Evolutionary conservation across 2,329 filamentous ascomycete genomes (phyloP).

Genomic region (Sporothrix schenckii): DNA sequence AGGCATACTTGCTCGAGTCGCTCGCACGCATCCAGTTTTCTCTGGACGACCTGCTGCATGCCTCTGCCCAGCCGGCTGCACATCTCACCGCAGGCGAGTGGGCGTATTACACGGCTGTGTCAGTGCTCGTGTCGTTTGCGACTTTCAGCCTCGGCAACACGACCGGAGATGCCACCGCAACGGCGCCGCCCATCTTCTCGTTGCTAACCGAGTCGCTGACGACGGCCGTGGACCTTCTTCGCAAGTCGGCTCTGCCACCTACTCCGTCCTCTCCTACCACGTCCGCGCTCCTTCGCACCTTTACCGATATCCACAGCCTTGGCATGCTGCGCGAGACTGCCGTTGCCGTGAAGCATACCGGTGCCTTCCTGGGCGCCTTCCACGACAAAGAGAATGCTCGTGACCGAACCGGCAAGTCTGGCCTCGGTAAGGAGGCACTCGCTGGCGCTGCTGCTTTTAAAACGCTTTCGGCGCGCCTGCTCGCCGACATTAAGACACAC

Average conservation of each 20-base stretch:
- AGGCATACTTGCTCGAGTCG: slow-evolving; percentile 50
- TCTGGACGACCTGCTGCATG: slow-evolving; percentile 46
- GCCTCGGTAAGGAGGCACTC: slow-evolving; percentile 43
- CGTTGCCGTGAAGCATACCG: slow-evolving; percentile 42
- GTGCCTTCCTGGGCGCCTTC: slow-evolving; percentile 40
- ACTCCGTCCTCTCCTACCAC: slow-evolving; percentile 14
- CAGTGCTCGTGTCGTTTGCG: slow-evolving; percentile 45
- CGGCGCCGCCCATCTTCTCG: background rate
- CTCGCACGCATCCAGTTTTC: slow-evolving; percentile 50
- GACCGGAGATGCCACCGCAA: slow-evolving; percentile 9
- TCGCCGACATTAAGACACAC: slow-evolving; percentile 41
- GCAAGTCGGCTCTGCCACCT: slow-evolving; percentile 3
- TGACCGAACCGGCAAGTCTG: slow-evolving; percentile 43
- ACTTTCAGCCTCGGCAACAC: slow-evolving; percentile 36
- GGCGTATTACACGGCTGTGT: slow-evolving; percentile 50
- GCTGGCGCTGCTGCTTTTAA: slow-evolving; percentile 41
- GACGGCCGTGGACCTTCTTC: slow-evolving; percentile 33
- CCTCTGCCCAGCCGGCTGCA: slow-evolving; percentile 32
- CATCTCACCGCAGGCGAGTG: slow-evolving; percentile 50
- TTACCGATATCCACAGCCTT: slow-evolving; percentile 45
- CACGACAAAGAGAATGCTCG: slow-evolving; percentile 43
- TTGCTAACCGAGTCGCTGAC: slow-evolving; percentile 25
- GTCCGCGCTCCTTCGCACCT: slow-evolving; percentile 38
- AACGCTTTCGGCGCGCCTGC: slow-evolving; percentile 32
- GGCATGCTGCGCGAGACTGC: slow-evolving; percentile 46